Conservation (phyloP, 2,329 filamentous ascomycete species). For the Sporothrix inflata region DNA sequence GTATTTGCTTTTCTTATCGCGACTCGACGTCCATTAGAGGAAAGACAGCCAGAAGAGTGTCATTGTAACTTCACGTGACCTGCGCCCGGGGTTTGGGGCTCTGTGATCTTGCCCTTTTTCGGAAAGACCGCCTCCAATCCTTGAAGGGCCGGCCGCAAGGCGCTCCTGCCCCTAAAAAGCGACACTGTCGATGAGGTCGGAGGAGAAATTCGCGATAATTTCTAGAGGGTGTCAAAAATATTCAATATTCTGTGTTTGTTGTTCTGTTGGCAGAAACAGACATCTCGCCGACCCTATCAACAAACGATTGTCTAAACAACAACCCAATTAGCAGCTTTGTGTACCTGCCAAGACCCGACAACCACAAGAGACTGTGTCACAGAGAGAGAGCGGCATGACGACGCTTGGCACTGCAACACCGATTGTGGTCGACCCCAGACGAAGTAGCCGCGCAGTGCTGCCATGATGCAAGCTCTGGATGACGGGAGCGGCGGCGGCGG, state of each 20-base stretch:
- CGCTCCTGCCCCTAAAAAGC: neutral
- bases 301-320: neutral
- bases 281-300: neutral
- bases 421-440: neutral
- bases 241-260: neutral
- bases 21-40: neutral
- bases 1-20: neutral
- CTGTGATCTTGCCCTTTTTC: neutral
- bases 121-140: neutral
- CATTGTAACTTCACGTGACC: neutral
- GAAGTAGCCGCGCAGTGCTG: neutral
- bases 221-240: neutral
- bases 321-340: neutral
- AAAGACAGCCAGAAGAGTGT: neutral
- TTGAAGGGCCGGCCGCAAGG: neutral
- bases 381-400: neutral
- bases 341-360: neutral
- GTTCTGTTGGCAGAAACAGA: neutral
- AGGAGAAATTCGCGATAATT: neutral
- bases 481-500: neutral
- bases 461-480: neutral
- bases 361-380: too few relatives aligned
- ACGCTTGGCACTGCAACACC: neutral
- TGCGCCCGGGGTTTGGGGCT: neutral
- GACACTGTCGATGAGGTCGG: neutral